Percentiles rank a stretch among this genome's conserved stretches.
Evolutionary conservation across 2,329 filamentous ascomycete genomes (phyloP).

Genomic region (Colletotrichum spinosum): DNA sequence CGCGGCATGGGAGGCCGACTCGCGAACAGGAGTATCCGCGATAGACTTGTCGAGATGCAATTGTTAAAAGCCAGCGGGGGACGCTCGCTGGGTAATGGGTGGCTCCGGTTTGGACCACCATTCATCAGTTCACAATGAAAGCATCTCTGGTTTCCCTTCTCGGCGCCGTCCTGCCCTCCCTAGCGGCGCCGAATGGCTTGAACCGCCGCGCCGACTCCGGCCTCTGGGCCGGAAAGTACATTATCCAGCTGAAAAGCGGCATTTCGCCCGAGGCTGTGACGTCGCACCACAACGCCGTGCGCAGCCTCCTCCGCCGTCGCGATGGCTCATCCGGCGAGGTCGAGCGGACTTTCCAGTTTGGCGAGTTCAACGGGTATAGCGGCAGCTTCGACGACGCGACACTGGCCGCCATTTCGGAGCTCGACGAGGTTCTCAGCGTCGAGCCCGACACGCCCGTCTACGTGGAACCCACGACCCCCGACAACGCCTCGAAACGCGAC

Average conservation of each 20-base stretch:
- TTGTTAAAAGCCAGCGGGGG: constrained; percentile 2
- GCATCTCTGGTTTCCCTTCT: constrained; percentile 19
- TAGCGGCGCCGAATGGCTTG: constrained; percentile 23
- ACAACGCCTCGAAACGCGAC: constrained; percentile 6
- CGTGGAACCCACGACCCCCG: constrained; percentile 11
- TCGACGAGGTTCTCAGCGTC: constrained; percentile 46
- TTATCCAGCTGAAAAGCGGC: constrained; percentile 57
- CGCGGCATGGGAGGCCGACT: background rate
- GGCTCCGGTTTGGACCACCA: background rate
- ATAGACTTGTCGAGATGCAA: background rate
- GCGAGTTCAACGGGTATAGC: constrained; percentile 54
- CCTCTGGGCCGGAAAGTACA: constrained; percentile 55
- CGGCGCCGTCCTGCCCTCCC: constrained; percentile 14
- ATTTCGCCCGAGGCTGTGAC: constrained; percentile 42
- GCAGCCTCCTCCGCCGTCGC: constrained; percentile 48
- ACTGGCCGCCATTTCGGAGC: constrained; percentile 51
- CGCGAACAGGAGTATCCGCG: constrained; percentile 21
- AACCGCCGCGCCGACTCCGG: constrained; percentile 2
- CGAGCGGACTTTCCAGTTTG: constrained; percentile 40
- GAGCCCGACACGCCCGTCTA: constrained; percentile 44
- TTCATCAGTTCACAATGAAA: constrained; percentile 24
- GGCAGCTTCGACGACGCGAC: constrained; percentile 54
- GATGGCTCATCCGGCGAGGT: constrained; percentile 45
- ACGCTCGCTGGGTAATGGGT: background rate
- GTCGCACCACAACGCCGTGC: constrained; percentile 44